Base-by-base conservation (phyloP, 768 basidiomycete genomes). In the Suillus hirtellus region DNA sequence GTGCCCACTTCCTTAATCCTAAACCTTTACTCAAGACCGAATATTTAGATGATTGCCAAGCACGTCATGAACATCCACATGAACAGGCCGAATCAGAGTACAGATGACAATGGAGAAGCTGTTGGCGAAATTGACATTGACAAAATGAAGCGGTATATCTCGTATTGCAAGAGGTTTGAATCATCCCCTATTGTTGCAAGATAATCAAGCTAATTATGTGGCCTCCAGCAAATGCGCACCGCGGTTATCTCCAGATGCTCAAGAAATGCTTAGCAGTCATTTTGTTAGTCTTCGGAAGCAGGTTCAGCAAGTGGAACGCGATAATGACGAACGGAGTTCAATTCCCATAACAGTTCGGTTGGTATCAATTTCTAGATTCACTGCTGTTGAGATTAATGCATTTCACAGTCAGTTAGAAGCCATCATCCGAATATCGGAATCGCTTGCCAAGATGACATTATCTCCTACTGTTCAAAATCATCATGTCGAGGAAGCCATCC, bases 51-150 rank as follows among this genome's bases (percentile, higher is more conserved):
- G 73, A 96, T 99, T 68, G 97, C 96, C 9, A 92, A 90, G 74
- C 95, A 99, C 71, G 96, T 99, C 67, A 95, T 99, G 93, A 96
- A 95, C 75, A 92, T 97, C 54, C 97, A 99, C 74, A 97, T 98
- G 95, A 96, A 96, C 76, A 84, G 93, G 60, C 87, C 89, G 14
- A 92, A 88, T 67, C 79, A 81, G 50, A 82, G 78, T 49, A 73
- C 71, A 0, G 89, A 87, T 49, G 87, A 90, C 65, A 82, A 82
- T 53, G 84, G 82, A 10, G 87, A 92, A 59, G 82, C 80, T 5
- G 82, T 87, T 1, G 96, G 94, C 7, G 97, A 99, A 77, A 92
- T 99, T 62, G 90, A 92, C 67, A 83, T 99, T 46, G 97, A 97
- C 71, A 96, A 95, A 80, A 99, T 99, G 97, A 98, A 96, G 80